A percentile compares a stretch with the other conserved stretches of the same genome.
These are phyloP conservation scores for Letharia columbiana DNA, from an alignment of 495 filamentous ascomycete genomes.

Conservation along the genomic window DNA sequence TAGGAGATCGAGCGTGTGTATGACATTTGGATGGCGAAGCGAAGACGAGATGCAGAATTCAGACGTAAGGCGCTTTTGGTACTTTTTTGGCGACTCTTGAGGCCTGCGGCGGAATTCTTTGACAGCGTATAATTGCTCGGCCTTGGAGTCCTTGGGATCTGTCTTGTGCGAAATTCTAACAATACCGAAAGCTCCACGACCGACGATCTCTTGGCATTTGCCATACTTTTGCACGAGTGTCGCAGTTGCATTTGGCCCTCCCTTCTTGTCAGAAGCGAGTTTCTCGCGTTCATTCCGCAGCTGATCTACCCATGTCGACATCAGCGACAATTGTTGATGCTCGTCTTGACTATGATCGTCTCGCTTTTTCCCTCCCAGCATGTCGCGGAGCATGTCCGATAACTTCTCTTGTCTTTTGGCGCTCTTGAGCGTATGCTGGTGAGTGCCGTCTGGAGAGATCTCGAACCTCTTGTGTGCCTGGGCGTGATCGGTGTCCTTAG, in stretches of 20 bases:
- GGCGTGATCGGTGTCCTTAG: slow-evolving; percentile 34
- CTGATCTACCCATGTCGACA: slow-evolving; percentile 94
- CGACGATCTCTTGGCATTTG: slow-evolving; percentile 96
- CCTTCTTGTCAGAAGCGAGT: slow-evolving; percentile 66
- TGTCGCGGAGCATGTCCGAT: slow-evolving; percentile 77
- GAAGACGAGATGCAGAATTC: slow-evolving; percentile 99
- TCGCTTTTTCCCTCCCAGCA: slow-evolving; percentile 66
- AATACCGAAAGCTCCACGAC: slow-evolving; percentile 95
- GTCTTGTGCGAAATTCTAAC: slow-evolving; percentile 98
- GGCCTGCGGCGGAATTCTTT: slow-evolving; percentile 96
- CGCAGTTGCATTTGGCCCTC: slow-evolving; percentile 64
- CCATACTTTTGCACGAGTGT: slow-evolving; percentile 94
- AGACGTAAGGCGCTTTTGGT: slow-evolving; percentile 94
- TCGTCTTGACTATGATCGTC: slow-evolving; percentile 56
- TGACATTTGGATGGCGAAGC: slow-evolving; percentile 93
- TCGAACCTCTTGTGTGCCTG: slow-evolving; percentile 49
- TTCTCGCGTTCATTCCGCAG: slow-evolving; percentile 79
- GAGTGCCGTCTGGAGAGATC: slow-evolving; percentile 53
- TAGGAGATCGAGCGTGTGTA: slow-evolving; percentile 91
- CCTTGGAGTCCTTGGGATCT: slow-evolving; percentile 65
- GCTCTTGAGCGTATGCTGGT: slow-evolving; percentile 80
- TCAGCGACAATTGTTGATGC: slow-evolving; percentile 81
- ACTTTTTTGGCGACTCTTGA: slow-evolving; percentile 89
- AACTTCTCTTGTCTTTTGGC: slow-evolving; percentile 90
- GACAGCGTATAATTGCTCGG: slow-evolving; percentile 91